Evolutionary conservation across 495 filamentous ascomycete species (phyloP).

Genomic region (Lophiostoma macrostomum): DNA sequence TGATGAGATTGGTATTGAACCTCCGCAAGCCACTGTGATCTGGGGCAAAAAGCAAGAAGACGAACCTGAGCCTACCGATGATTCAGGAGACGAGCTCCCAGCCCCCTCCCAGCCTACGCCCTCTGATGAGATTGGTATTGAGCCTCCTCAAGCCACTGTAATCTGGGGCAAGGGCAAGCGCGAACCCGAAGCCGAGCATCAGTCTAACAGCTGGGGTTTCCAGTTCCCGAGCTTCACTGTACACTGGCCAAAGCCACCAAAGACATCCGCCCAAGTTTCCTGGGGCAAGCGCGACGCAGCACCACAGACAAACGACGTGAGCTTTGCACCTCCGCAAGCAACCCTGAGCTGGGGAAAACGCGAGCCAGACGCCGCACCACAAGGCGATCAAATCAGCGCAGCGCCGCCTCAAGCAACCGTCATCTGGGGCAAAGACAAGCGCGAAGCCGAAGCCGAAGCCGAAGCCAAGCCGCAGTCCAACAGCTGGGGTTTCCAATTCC

Average conservation of each 20-base stretch:
- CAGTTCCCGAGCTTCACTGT: no score
- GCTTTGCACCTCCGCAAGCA: no score
- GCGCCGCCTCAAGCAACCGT: slow-evolving; percentile 8
- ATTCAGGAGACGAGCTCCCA: background rate
- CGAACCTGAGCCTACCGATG: slow-evolving; percentile 14
- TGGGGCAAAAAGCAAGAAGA: slow-evolving; percentile 7
- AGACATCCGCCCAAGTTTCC: background rate
- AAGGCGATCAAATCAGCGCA: no score
- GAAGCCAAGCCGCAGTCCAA: slow-evolving; percentile 4
- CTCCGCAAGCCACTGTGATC: slow-evolving; percentile 3
- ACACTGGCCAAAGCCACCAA: background rate
- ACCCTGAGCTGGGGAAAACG: background rate
- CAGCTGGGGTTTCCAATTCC: background rate
- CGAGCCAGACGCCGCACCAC: no score
- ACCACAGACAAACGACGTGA: no score
- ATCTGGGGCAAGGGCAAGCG: slow-evolving; percentile 23
- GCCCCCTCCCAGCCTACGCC: background rate
- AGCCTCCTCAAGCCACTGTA: slow-evolving; percentile 1
- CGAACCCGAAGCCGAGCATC: slow-evolving; percentile 13
- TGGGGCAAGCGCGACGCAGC: slow-evolving; percentile 19
- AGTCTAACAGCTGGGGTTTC: background rate
- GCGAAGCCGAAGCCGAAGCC: slow-evolving; percentile 13
- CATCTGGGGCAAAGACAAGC: slow-evolving; percentile 24
- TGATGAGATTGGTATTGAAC: background rate
- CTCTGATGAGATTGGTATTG: background rate